A percentile compares a stretch with the other conserved stretches of the same genome.
Evolutionary conservation across 1,284 basidiomycete species (phyloP).

Genomic region (Ustanciosporium gigantosporum): DNA sequence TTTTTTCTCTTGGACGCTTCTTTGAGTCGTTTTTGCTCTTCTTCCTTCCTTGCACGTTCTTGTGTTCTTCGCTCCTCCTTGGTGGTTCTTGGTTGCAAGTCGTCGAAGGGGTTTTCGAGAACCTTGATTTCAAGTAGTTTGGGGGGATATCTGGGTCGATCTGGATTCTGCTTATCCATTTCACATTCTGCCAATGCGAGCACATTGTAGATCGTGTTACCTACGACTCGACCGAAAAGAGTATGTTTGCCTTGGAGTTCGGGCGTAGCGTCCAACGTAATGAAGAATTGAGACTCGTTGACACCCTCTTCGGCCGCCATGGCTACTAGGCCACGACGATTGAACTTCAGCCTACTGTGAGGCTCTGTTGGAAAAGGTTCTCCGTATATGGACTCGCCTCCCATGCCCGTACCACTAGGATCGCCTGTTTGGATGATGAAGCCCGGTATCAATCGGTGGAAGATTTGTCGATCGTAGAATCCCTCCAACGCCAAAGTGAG

Average conservation of each 20-base stretch:
- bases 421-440: conserved; percentile 97
- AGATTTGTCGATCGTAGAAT: conserved; percentile 92
- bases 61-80: conserved; percentile 84
- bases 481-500: conserved; percentile 87
- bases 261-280: conserved; percentile 54
- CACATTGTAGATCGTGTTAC: conserved; percentile 62
- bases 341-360: conserved; percentile 80
- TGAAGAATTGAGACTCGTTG: conserved; percentile 62
- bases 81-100: conserved; percentile 94
- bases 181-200: conserved; percentile 75
- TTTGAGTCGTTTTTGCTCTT: conserved; percentile 59
- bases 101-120: conserved; percentile 88
- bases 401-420: conserved; percentile 83
- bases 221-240: conserved; percentile 49
- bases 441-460: conserved; percentile 83
- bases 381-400: conserved; percentile 67
- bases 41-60: conserved; percentile 75
- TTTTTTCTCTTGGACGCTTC: conserved; percentile 30
- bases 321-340: conserved; percentile 83
- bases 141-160: conserved; percentile 84
- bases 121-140: conserved; percentile 83
- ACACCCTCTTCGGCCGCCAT: conserved; percentile 75
- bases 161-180: conserved; percentile 68
- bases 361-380: conserved; percentile 91
- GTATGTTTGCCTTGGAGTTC: conserved; percentile 58